Evolutionary conservation across 257 asterid genomes (phyloP), one percentile per base, ranked within the genome.

Genomic region (Anisodus tanguticus): DNA sequence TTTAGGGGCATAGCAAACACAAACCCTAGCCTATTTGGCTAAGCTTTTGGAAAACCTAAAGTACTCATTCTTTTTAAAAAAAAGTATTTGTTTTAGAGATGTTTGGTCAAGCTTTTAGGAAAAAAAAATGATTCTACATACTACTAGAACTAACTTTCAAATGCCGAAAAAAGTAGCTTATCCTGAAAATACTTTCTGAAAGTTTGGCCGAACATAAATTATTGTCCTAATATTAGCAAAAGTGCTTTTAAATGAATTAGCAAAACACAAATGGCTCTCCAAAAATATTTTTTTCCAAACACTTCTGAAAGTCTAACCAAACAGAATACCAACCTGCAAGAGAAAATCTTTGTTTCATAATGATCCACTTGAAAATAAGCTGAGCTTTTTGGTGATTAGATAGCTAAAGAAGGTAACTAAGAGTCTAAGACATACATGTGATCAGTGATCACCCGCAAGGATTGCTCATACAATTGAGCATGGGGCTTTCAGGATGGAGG

Each of bases 321-420:
- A 35, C 35, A 31, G 19, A 35, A 12, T 67, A 13, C 49, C 15
- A 58, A 67, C 35, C 13, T 67, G 22, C 49, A 35, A 71, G 80
- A 72, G 19, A 19, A 74, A 80, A 62, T 43, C 47, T 60, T 43
- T 81, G 31, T 82, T 55, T 60, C 55, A 79, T 62, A 53, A 87
- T 70, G 87, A 66, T 10, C 39, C 58, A 72, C 77, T 62, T 76
- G 76, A 87, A 84, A 84, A 59, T 85, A 45, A 82, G 76, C 68
- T 31, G 47, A 82, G 58, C 79, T 85, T 87, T 87, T 81, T 22
- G 84, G 81, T 86, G 87, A 84, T 87, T 68, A 85, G 83, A 88
- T 79, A 63, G 84, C n/a, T 74, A 66, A 83, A n/a, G 76, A 59
- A 82, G 77, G 84, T 57, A 83, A 74, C 69, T 26, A 26, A 26